Evolutionary conservation across 2,329 filamentous ascomycete genomes (phyloP), one percentile per base, ranked within the genome.

Genomic region (Fusarium setosum): DNA sequence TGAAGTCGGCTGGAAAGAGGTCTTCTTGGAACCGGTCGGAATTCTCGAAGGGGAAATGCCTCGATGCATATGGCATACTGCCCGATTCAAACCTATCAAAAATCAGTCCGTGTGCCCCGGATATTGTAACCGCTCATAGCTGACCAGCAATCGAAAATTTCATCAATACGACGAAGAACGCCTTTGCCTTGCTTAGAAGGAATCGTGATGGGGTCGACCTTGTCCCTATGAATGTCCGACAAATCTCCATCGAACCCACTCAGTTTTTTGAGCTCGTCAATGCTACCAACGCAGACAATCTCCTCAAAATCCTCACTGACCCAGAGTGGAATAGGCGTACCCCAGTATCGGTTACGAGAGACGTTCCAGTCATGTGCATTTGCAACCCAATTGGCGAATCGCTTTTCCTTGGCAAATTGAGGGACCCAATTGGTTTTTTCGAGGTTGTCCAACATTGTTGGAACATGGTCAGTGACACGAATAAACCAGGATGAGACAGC

Each of bases 401-500:
- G 65, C 56, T 70, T 70, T 41, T 73, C 71, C 48, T 73, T 73
- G 51, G 69, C 72, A 35, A 49, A 60, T 9, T 58, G 47, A 9
- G 70, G 71, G 5, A 71, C 68, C 68, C 71, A 73, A 41, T 59
- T 68, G 9, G 69, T 72, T 38, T 54, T 61, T n/a, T 71, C 58
- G 31, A 74, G 59, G 38, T 68, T 70, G 6, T 62, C 37, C 10
- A 71, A 56, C 67, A 74, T 73, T 20, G 62, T 45, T 3, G 67
- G 65, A 24, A 70, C 35, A 31, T 62, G 63, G 42, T 72, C 63
- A 9, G 61, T 61, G 11, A 73, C 68, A 11, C 63, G 68, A 29
- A 73, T 68, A 34, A 74, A 74, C 71, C 72, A 74, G 3, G 71
- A 70, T 6, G 72, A 72, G n/a, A 72, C 66, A 37, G 70, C 71